Conservation (phyloP, 352 stramenopile species). For the Globisporangium polare region DNA sequence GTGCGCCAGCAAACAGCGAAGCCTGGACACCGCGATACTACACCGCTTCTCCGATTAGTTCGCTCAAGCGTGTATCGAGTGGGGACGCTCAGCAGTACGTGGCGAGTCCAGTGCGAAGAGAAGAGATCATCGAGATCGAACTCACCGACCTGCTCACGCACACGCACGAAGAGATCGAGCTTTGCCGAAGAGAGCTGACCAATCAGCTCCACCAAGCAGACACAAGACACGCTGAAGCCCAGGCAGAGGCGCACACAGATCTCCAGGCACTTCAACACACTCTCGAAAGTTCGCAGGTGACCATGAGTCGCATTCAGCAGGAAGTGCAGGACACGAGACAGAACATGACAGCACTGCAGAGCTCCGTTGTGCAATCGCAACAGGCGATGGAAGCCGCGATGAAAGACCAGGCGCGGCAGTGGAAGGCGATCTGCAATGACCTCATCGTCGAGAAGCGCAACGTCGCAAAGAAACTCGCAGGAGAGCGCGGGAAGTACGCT, state of each 20-base stretch:
- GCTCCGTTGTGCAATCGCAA: slow-evolving; percentile 21
- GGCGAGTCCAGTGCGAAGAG: neutral
- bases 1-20: neutral
- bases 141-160: slow-evolving; percentile 32
- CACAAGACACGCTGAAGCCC: slow-evolving; percentile 5
- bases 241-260: slow-evolving; percentile 16
- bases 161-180: slow-evolving; percentile 29
- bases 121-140: slow-evolving; percentile 40
- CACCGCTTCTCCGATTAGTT: neutral
- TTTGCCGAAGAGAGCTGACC: slow-evolving; percentile 18
- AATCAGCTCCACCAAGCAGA: slow-evolving; percentile 21
- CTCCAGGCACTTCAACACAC: slow-evolving; percentile 19
- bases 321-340: slow-evolving; percentile 24
- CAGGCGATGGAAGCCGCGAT: slow-evolving; percentile 28
- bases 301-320: slow-evolving; percentile 24
- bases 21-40: neutral
- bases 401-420: slow-evolving; percentile 35
- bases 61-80: neutral
- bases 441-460: slow-evolving; percentile 37
- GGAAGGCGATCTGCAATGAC: slow-evolving; percentile 43
- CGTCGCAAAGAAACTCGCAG: slow-evolving; percentile 38
- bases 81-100: neutral
- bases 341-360: slow-evolving; percentile 21
- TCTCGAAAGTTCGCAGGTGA: slow-evolving; percentile 19
- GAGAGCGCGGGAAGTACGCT: slow-evolving; percentile 40